Evolutionary conservation across 495 filamentous ascomycete genomes (phyloP).

Genomic region (Penicillium cataractarum): DNA sequence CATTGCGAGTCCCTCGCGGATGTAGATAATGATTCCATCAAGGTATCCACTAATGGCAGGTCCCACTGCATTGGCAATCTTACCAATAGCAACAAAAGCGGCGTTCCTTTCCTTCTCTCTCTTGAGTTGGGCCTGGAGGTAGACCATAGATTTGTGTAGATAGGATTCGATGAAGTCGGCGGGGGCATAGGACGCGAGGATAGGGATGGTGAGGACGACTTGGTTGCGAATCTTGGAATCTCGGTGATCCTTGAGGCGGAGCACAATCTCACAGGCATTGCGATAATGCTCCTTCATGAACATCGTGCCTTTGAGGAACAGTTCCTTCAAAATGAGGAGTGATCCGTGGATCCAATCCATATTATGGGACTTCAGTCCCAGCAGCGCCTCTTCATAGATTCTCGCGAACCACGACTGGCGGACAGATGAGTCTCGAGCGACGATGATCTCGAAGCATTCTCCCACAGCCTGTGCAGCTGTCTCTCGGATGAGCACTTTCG

Average conservation of each 20-base stretch:
- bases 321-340: conserved; percentile 84
- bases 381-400: conserved; percentile 80
- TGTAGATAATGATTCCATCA: conserved; percentile 87
- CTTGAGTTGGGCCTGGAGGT: conserved; percentile 92
- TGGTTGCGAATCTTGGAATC: conserved; percentile 85
- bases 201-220: conserved; percentile 85
- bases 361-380: conserved; percentile 75
- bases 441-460: conserved; percentile 91
- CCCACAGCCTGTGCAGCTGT: conserved; percentile 89
- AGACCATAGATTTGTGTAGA: conserved; percentile 95
- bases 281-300: conserved; percentile 93
- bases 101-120: conserved; percentile 90
- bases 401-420: conserved; percentile 84
- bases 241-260: conserved; percentile 86
- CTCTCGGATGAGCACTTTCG: conserved; percentile 85
- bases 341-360: conserved; percentile 90
- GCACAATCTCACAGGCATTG: conserved; percentile 88
- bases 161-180: conserved; percentile 80
- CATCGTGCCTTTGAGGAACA: conserved; percentile 93
- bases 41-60: conserved; percentile 93
- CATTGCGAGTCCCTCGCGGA: conserved; percentile 84
- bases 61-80: conserved; percentile 93
- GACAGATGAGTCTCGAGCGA: conserved; percentile 81
- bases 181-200: conserved; percentile 90
- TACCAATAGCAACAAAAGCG: conserved; percentile 92